These are phyloP conservation scores for Nothopassalora personata DNA, from an alignment of 2,329 filamentous ascomycete species.

Conservation along the genomic window DNA sequence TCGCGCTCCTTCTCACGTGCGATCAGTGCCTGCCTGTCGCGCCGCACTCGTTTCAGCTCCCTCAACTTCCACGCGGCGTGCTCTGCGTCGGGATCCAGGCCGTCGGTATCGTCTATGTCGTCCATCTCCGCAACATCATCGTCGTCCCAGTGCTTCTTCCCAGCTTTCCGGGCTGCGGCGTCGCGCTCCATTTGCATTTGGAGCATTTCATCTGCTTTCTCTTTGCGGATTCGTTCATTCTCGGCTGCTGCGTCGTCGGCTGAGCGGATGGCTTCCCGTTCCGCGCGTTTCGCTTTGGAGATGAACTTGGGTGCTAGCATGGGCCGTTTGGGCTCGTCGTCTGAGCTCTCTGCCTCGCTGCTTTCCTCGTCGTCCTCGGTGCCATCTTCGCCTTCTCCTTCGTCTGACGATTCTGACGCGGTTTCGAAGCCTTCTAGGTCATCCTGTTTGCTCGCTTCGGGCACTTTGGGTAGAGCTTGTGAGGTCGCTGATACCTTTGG, in stretches of 20 bases:
- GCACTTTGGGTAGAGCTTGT: slow-evolving; percentile 25
- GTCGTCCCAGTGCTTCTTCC: slow-evolving; percentile 84
- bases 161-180: slow-evolving; percentile 65
- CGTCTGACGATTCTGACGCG: slow-evolving; percentile 42
- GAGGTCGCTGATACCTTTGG: slow-evolving; percentile 33
- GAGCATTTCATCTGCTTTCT: slow-evolving; percentile 70
- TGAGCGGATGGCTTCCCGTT: slow-evolving; percentile 33
- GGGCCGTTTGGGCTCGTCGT: slow-evolving; percentile 54
- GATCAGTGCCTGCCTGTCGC: slow-evolving; percentile 71
- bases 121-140: slow-evolving; percentile 66
- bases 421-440: slow-evolving; percentile 55
- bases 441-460: slow-evolving; percentile 29
- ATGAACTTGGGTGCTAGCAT: slow-evolving; percentile 63
- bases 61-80: slow-evolving; percentile 89
- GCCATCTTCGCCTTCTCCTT: slow-evolving; percentile 34
- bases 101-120: slow-evolving; percentile 89
- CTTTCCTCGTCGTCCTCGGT: slow-evolving; percentile 37
- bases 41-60: slow-evolving; percentile 81
- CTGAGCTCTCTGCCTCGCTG: slow-evolving; percentile 53
- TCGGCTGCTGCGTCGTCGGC: slow-evolving; percentile 43
- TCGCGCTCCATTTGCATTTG: slow-evolving; percentile 85
- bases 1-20: slow-evolving; percentile 78
- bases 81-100: slow-evolving; percentile 79
- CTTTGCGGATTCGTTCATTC: slow-evolving; percentile 56
- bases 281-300: slow-evolving; percentile 55